Conservation (phyloP, 148 eudicot genomes). For the Vaccinium macrocarpon region DNA sequence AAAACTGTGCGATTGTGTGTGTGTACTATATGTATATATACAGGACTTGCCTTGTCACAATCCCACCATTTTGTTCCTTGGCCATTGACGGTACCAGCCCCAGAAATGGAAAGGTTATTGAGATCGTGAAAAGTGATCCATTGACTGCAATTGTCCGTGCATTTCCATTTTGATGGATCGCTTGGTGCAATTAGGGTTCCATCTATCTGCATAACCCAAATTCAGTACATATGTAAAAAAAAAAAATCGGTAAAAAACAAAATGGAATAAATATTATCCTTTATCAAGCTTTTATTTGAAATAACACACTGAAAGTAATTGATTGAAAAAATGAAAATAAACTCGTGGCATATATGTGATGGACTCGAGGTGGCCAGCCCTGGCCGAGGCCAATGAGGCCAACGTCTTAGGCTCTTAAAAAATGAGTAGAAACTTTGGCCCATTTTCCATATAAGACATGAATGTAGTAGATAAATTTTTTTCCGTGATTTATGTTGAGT, state of each 20-base stretch:
- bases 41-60: constrained; percentile 6
- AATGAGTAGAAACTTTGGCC: too few species aligned
- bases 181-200: constrained; percentile 13
- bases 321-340: too few species aligned
- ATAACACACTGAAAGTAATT: not conserved
- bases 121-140: constrained; percentile 1
- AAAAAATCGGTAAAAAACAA: not conserved
- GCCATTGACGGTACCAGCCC: constrained; percentile 15
- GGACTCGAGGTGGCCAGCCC: too few species aligned
- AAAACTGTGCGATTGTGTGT: too few species aligned
- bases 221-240: not conserved
- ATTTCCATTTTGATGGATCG: constrained; percentile 15
- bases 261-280: not conserved
- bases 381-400: too few species aligned
- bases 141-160: not conserved
- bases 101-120: constrained; percentile 7
- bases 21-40: too few species aligned
- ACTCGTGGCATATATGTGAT: not conserved
- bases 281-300: not conserved
- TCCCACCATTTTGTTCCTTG: constrained; percentile 18
- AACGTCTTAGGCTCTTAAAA: too few species aligned
- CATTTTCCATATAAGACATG: too few species aligned
- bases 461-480: too few species aligned
- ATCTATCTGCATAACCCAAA: constrained; percentile 10
- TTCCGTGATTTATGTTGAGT: too few species aligned